Evolutionary conservation across 495 filamentous ascomycete species (phyloP), one percentile per base, ranked within the genome.

Genomic region (Cercophora scortea): DNA sequence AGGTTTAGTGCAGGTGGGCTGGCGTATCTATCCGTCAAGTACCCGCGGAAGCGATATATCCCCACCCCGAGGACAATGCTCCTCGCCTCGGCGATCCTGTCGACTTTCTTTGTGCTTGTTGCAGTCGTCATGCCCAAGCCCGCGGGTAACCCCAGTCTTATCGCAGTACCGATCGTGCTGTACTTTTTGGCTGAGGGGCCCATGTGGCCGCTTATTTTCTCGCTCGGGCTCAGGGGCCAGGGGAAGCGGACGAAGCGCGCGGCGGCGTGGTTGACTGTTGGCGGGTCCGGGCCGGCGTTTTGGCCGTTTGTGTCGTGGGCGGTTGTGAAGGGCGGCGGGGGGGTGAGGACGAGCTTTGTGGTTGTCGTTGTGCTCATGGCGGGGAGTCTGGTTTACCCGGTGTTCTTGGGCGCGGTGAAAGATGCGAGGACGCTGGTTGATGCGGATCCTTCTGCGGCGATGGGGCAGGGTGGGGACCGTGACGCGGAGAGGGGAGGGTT

Each of bases 181-280:
- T 82, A 85, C 48, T 77, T 85, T 54, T 82, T 86, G 65, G 83
- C 82, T 58, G 86, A 88, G 64, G 82, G 79, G 3, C 80, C 77
- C 46, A 78, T 85, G 65, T 90, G 84, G 74, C 84, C 87, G 0
- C 79, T 86, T 7, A 81, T 88, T 49, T 87, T 86, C 67, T 75
- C 81, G 3, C 73, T 89, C 2, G 78, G 80, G 3, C 72, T 91
- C 32, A 78, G 86, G 43, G 85, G 86, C 1, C 77, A 89, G 19
- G 87, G 86, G 5, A 74, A 76, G 11, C 76, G 83, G 51, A 88
- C 85, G 1, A 90, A 90, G 66, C 73, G 79, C 15, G 85, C 81
- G 10, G 80, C 82, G 1, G 84, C 80, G 4, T 81, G 76, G 66
- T 65, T 89, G 40, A 85, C 87, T 0, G 81, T 85, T 56, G 79